phyloP scores from a whole-genome alignment of 441 rosid genomes.

The Hypseocharis bilobata region DNA sequence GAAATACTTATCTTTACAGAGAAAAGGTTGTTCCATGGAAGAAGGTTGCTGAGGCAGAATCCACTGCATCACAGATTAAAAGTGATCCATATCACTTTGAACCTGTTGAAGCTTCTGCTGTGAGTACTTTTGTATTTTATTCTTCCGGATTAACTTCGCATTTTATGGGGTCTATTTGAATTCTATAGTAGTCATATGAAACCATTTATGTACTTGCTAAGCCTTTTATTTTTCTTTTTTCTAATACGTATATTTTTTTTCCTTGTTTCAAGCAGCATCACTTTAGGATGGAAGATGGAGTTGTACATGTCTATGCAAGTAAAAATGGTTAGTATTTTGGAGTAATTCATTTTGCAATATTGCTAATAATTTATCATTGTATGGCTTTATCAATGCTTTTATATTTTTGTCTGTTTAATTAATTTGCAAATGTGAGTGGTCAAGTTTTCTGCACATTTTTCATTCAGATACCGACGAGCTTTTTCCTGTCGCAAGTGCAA shows the following conservation, averaged over 20 bases:
- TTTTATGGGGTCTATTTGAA: not conserved
- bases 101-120: constrained; percentile 42
- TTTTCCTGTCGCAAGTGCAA: constrained; percentile 57
- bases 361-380: not conserved
- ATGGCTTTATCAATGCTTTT: not conserved
- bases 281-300: constrained; percentile 63
- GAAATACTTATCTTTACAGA: constrained; percentile 41
- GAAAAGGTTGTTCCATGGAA: constrained; percentile 58
- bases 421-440: constrained; percentile 2
- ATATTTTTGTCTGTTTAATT: not conserved
- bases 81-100: constrained; percentile 45
- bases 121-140: constrained; percentile 27
- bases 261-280: constrained; percentile 41
- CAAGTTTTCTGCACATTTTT: constrained; percentile 12
- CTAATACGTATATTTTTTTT: not conserved
- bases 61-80: constrained; percentile 30
- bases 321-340: constrained; percentile 32
- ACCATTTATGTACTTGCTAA: not conserved
- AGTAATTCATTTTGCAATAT: not conserved
- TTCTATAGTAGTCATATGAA: not conserved
- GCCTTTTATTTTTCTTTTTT: not conserved
- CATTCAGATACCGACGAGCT: constrained; percentile 41
- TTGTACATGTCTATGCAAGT: constrained; percentile 48
- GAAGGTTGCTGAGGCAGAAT: constrained; percentile 32
- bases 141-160: not conserved